Evolutionary conservation across 176 grass and related monocot species (phyloP).

Genomic region (Eremochloa ophiuroides): DNA sequence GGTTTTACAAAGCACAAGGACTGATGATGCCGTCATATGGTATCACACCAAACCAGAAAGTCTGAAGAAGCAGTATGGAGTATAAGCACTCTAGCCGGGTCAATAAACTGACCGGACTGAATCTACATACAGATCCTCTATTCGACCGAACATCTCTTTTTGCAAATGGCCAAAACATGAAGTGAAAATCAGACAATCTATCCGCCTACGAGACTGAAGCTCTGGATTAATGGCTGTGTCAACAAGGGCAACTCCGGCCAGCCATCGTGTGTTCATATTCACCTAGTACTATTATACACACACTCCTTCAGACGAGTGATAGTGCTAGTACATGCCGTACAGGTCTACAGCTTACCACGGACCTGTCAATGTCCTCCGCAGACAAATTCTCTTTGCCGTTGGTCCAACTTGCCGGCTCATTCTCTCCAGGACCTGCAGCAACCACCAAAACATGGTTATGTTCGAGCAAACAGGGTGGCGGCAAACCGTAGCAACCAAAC

Average conservation of each 20-base stretch:
- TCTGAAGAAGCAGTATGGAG: background rate
- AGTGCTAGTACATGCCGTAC: conserved; percentile 3
- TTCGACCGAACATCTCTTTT: background rate
- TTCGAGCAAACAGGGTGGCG: background rate
- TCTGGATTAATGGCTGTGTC: conserved; percentile 24
- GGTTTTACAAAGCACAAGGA: conserved; percentile 19
- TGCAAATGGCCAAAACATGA: background rate
- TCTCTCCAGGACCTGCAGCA: conserved; percentile 44
- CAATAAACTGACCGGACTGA: conserved; percentile 2
- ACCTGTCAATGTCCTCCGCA: conserved; percentile 69
- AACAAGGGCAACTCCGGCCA: conserved; percentile 31
- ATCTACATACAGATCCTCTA: conserved; percentile 29
- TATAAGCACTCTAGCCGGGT: background rate
- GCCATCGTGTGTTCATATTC: conserved; percentile 23
- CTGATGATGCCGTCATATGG: background rate
- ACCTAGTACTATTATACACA: conserved; percentile 28
- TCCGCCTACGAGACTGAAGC: conserved; percentile 18
- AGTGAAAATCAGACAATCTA: conserved; percentile 26
- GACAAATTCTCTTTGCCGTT: conserved; percentile 58
- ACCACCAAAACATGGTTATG: conserved; percentile 1
- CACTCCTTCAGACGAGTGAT: conserved; percentile 14
- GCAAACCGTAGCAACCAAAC: too few species aligned
- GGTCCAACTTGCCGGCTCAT: conserved; percentile 39
- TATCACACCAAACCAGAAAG: background rate
- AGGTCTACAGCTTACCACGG: conserved; percentile 51